Base-by-base conservation (phyloP, 345 rosid species). In the Acer negundo region DNA sequence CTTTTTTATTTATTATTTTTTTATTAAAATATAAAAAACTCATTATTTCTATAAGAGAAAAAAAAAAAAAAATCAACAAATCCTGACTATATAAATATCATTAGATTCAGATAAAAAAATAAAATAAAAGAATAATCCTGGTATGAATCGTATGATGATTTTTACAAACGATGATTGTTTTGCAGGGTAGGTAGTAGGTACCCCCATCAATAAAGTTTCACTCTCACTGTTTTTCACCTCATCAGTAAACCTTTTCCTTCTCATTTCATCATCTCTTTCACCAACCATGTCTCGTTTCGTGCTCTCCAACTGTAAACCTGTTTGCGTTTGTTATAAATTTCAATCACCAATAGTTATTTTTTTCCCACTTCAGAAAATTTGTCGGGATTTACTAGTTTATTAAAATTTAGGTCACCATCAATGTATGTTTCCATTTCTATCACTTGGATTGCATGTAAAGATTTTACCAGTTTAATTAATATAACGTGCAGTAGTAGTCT, bases 181-280 rank as follows among this genome's bases (percentile, higher is more conserved):
- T 77, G 82, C 66, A 80, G 86, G 87, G 78, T 67, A 81, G 82
- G 78, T 86, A 88, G 88, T 83, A 69, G 90, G 86, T 85, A 82
- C 24, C 87, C 80, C 38, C 0, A 35, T 35, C 38, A 35, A 35
- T 4, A 35, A 35, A 35, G 6, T 35, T 35, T 35, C 38, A 35
- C 38, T 79, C 66, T 71, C 20, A 44, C 66, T 76, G 47, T 19
- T 26, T 44, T 74, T 73, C 40, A 16, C 65, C 35, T 35, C 6
- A 35, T 40, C 15, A 64, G 74, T 38, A 23, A 63, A 31, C 7
- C 16, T 73, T 31, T 75, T 63, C 49, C 40, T 70, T 78, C 47
- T 31, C 4, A 19, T 31, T 19, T 72, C 82, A 81, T 86, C 82
- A 86, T 87, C 87, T 82, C 80, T 58, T 77, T 80, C 82, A 86